A percentile compares a stretch with the other conserved stretches of the same genome.
Evolutionary conservation across 805 yeast genomes (phyloP).

Genomic region (Jamesozyma jinghongensis): DNA sequence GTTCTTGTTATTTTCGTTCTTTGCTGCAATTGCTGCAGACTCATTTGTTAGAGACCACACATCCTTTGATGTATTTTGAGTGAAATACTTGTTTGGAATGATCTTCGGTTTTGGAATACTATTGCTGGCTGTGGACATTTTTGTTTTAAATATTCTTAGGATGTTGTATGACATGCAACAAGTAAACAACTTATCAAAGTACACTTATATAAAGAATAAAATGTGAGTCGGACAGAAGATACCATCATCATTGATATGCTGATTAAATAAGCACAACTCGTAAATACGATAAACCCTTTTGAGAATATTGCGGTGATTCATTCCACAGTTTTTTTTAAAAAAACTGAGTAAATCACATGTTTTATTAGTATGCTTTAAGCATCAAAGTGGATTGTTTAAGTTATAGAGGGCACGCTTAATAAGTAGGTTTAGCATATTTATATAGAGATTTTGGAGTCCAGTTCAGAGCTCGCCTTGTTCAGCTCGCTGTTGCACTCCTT

Average conservation of each 20-base stretch:
- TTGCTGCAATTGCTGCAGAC: slow-evolving; percentile 78
- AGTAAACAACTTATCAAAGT: neutral
- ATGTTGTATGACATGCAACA: slow-evolving; percentile 7
- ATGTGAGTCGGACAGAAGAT: neutral
- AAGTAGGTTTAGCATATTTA: neutral
- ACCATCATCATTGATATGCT: neutral
- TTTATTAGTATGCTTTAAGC: no score
- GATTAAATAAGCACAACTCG: no score
- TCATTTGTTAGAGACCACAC: slow-evolving; percentile 95
- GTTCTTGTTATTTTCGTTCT: slow-evolving; percentile 42
- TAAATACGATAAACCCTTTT: no score
- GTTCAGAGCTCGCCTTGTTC: neutral
- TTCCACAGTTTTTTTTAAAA: no score
- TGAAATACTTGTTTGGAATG: slow-evolving; percentile 41
- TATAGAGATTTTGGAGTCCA: neutral
- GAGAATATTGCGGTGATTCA: no score
- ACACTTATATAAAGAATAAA: neutral
- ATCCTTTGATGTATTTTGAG: slow-evolving; percentile 61
- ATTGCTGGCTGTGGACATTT: slow-evolving; percentile 2
- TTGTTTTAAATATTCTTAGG: slow-evolving; percentile 7
- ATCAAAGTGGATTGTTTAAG: no score
- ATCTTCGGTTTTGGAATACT: slow-evolving; percentile 7
- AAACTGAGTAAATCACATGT: no score
- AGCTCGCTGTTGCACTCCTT: slow-evolving; percentile 18
- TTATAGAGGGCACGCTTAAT: no score